Evolutionary conservation across 495 filamentous ascomycete genomes (phyloP).

Genomic region (Aspergillus nidulans): DNA sequence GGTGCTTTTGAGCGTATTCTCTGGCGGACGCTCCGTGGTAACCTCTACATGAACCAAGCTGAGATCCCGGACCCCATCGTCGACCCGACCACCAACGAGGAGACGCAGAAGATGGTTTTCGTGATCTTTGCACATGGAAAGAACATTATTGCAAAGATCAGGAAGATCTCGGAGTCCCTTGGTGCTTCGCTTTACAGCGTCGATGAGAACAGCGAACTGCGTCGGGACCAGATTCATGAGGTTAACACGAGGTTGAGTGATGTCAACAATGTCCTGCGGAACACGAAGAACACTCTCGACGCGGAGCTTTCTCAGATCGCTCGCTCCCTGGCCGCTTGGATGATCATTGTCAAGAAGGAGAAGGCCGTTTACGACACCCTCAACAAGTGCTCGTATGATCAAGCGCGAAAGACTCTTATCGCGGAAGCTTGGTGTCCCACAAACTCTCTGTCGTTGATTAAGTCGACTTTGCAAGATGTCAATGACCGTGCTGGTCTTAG

Average conservation of each 20-base stretch:
- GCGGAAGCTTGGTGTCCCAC: slow-evolving; percentile 97
- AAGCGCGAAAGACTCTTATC: slow-evolving; percentile 90
- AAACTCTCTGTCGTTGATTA: slow-evolving; percentile 83
- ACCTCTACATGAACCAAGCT: slow-evolving; percentile 99
- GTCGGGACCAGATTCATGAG: slow-evolving; percentile 92
- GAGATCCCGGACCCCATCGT: slow-evolving; percentile 94
- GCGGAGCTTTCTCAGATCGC: slow-evolving; percentile 91
- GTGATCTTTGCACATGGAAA: slow-evolving; percentile 99
- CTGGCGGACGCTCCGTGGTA: slow-evolving; percentile 93
- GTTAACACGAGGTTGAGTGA: slow-evolving; percentile 90
- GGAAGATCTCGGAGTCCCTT: slow-evolving; percentile 96
- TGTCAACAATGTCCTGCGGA: slow-evolving; percentile 82
- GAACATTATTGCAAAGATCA: slow-evolving; percentile 95
- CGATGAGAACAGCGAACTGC: slow-evolving; percentile 91
- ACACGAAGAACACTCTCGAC: slow-evolving; percentile 94
- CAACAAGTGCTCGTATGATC: slow-evolving; percentile 94
- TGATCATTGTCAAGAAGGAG: slow-evolving; percentile 95
- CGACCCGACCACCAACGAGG: slow-evolving; percentile 87
- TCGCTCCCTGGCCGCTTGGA: slow-evolving; percentile 85
- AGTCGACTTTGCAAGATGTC: slow-evolving; percentile 93
- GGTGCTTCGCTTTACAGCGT: slow-evolving; percentile 93
- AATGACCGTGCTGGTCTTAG: slow-evolving; percentile 91
- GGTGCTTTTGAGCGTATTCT: slow-evolving; percentile 94
- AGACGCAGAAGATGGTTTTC: slow-evolving; percentile 94
- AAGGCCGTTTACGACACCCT: slow-evolving; percentile 97